Evolutionary conservation across 2,329 filamentous ascomycete genomes (phyloP), one percentile per base, ranked within the genome.

Genomic region (Cryphonectria naterciae): DNA sequence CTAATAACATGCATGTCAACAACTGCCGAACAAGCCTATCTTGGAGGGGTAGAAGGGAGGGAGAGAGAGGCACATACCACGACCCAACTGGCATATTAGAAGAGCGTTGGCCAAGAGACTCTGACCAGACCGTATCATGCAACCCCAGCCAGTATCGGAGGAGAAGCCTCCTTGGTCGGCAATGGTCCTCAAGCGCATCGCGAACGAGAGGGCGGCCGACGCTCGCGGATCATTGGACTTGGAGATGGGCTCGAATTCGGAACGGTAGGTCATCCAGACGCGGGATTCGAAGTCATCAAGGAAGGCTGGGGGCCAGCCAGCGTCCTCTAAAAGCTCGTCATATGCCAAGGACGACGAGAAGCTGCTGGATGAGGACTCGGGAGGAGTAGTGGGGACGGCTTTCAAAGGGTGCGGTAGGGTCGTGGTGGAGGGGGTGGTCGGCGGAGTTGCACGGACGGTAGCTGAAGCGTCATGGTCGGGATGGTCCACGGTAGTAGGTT

Each of bases 111-210:
- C 95, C 58, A 99, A 85, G 37, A 99, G 85, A 77, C 93, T 95
- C 83, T 99, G 96, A 4, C 96, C 96, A 7, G 95, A 98, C 72
- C 96, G 87, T 76, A 99, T 98, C 96, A 99, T 99, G 78, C 96
- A 99, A 0, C 96, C 96, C 94, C 97, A 99, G 67, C 96, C 96
- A 13, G 93, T 95, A 79, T 99, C 96, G 1, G 94, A 95, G 15
- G 93, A 92, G 81, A 98, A 99, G 5, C 93, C 94, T 37, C 86
- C 86, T 70, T 93, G 89, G 65, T 97, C 93, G 15, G 89, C 87
- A 7, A 98, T 83, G 77, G 86, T 95, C 77, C 94, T 92, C 75
- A 98, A 85, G 66, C 94, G 91, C 81, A 97, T 95, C 1, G 93
- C 85, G 70, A 98, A 88, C 4, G 93, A 97, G 83, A 98, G 89